phyloP scores from a whole-genome alignment of 176 grass and related monocot species.

The Rhynchospora tenuis region DNA sequence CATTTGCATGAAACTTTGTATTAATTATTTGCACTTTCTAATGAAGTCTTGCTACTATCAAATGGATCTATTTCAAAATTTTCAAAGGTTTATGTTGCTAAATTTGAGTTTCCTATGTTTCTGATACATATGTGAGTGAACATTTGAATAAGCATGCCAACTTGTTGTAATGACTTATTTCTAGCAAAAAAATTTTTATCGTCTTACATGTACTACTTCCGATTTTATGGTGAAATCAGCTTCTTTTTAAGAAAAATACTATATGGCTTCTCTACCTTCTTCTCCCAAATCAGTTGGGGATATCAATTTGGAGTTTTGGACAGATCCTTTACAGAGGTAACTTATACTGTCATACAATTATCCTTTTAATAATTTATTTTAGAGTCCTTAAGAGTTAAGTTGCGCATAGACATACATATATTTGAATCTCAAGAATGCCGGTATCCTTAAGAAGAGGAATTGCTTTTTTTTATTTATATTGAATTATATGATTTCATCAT shows the following conservation, averaged over 20 bases:
- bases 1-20: background rate
- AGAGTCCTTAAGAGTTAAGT: background rate
- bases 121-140: background rate
- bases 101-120: background rate
- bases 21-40: slow-evolving; percentile 13
- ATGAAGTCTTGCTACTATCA: background rate
- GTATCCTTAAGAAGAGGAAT: background rate
- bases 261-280: slow-evolving; percentile 67
- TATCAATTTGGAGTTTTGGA: slow-evolving; percentile 46
- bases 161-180: background rate
- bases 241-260: slow-evolving; percentile 53
- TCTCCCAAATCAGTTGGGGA: slow-evolving; percentile 67
- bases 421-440: background rate
- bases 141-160: background rate
- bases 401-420: background rate
- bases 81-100: slow-evolving; percentile 1
- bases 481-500: slow-evolving; percentile 13
- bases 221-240: background rate
- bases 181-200: too few relatives aligned
- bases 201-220: background rate
- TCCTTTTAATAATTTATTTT: too few relatives aligned
- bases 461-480: background rate
- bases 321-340: slow-evolving; percentile 15
- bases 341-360: background rate
- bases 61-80: background rate